Evolutionary conservation across 1,139 yeast species (phyloP).

Genomic region (Meyerozyma elateridarum): DNA sequence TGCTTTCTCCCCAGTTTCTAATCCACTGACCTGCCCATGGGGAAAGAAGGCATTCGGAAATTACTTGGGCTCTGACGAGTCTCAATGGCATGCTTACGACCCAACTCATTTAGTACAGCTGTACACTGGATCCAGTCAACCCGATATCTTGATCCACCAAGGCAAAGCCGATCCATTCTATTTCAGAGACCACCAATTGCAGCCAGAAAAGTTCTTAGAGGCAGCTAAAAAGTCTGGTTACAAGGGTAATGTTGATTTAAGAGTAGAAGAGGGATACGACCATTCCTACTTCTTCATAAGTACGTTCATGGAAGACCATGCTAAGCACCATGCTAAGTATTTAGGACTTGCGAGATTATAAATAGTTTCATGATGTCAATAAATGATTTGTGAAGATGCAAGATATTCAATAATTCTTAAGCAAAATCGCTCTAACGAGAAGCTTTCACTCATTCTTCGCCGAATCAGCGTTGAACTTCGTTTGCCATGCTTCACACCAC

Average conservation of each 20-base stretch:
- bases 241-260: slow-evolving; percentile 56
- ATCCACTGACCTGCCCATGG: slow-evolving; percentile 75
- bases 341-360: slow-evolving; percentile 43
- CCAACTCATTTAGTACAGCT: slow-evolving; percentile 67
- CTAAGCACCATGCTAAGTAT: slow-evolving; percentile 79
- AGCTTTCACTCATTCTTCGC: too few relatives aligned
- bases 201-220: slow-evolving; percentile 67
- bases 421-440: too few relatives aligned
- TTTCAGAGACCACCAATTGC: slow-evolving; percentile 56
- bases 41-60: slow-evolving; percentile 78
- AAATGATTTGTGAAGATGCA: too few relatives aligned
- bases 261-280: slow-evolving; percentile 78
- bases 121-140: slow-evolving; percentile 45
- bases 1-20: slow-evolving; percentile 87
- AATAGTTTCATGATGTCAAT: too few relatives aligned
- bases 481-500: slow-evolving; percentile 51
- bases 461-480: slow-evolving; percentile 33
- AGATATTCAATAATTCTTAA: too few relatives aligned
- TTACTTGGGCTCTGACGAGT: slow-evolving; percentile 62
- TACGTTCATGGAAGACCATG: slow-evolving; percentile 78
- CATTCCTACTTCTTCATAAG: slow-evolving; percentile 87
- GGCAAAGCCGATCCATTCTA: slow-evolving; percentile 77
- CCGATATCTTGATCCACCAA: slow-evolving; percentile 74
- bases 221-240: slow-evolving; percentile 59
- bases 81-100: slow-evolving; percentile 70